Percentiles rank a stretch among this genome's conserved stretches.
Conservation (phyloP, 1,284 basidiomycete species). For the Marasmius fiardii region DNA sequence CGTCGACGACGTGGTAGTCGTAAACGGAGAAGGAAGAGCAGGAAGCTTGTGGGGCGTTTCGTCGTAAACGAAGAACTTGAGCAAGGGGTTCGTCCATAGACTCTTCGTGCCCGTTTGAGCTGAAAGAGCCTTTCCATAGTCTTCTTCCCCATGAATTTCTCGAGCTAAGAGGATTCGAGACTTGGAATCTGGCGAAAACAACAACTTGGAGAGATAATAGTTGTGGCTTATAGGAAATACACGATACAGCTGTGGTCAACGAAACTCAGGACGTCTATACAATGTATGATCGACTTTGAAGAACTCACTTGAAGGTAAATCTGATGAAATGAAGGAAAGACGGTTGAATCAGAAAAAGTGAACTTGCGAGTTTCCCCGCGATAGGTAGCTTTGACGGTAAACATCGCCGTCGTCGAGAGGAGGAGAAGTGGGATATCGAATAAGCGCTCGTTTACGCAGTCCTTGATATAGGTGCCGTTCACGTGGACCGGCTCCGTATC, state of each 20-base stretch:
- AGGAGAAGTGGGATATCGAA: neutral
- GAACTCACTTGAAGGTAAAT: constrained; percentile 40
- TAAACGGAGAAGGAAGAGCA: constrained; percentile 9
- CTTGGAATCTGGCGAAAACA: constrained; percentile 59
- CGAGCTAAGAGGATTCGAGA: constrained; percentile 57
- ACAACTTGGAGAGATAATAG: constrained; percentile 60
- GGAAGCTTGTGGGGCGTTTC: constrained; percentile 39
- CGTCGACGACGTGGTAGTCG: neutral
- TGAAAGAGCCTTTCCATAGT: constrained; percentile 50
- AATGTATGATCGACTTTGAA: neutral
- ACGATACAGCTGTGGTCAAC: constrained; percentile 53
- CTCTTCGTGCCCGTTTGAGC: constrained; percentile 41
- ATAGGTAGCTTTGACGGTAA: constrained; percentile 50
- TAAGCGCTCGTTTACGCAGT: neutral
- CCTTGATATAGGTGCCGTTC: neutral
- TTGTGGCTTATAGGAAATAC: constrained; percentile 59
- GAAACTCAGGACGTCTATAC: constrained; percentile 10
- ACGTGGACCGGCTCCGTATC: neutral
- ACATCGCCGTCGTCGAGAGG: constrained; percentile 28
- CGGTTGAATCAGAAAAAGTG: constrained; percentile 31
- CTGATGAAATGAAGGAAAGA: constrained; percentile 44
- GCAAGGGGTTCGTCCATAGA: constrained; percentile 50
- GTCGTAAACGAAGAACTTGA: constrained; percentile 63
- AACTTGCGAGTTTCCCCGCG: constrained; percentile 44
- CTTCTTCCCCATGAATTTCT: constrained; percentile 53